A percentile compares a stretch with the other conserved stretches of the same genome.
phyloP scores from a whole-genome alignment of 805 yeast species.

The Kuraishia molischiana region DNA sequence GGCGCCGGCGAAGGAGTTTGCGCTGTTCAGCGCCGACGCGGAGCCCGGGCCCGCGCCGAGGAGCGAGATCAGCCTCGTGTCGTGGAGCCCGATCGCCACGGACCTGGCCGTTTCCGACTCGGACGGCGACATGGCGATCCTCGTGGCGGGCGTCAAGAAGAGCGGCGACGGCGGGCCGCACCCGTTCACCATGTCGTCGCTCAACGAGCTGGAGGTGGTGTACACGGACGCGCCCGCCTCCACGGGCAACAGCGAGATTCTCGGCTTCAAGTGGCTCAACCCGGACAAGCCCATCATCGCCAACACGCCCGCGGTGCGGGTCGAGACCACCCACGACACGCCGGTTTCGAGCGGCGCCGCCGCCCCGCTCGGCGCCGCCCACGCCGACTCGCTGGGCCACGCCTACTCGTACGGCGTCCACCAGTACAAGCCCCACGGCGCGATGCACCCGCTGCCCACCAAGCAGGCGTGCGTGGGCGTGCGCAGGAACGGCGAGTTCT shows the following conservation, averaged over 20 bases:
- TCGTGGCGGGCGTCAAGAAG: conserved; percentile 39
- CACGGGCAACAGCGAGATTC: conserved; percentile 16
- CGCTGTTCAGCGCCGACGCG: conserved; percentile 11
- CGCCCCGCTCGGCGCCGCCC: conserved; percentile 23
- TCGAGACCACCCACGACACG: conserved; percentile 8
- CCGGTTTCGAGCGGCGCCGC: conserved; percentile 24
- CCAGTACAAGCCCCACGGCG: conserved; percentile 50
- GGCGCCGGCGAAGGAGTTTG: conserved; percentile 40
- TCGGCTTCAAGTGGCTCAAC: conserved; percentile 64
- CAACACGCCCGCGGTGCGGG: conserved; percentile 46
- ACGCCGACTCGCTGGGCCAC: conserved; percentile 19
- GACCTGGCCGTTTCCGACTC: conserved; percentile 76
- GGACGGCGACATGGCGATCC: conserved; percentile 53
- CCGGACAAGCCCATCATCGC: conserved; percentile 58
- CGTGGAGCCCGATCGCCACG: conserved; percentile 73
- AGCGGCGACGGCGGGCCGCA: conserved; percentile 16
- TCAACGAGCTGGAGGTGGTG: conserved; percentile 32
- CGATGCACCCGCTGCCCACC: conserved; percentile 56
- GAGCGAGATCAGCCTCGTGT: conserved; percentile 30
- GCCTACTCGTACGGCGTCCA: conserved; percentile 45
- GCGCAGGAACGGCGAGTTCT: conserved; percentile 50
- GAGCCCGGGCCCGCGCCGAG: not conserved
- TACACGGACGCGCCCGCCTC: conserved; percentile 14
- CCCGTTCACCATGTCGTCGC: conserved; percentile 15
- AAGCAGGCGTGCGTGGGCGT: conserved; percentile 66